phyloP scores from a whole-genome alignment of 441 rosid species.

The Populus tomentosa region DNA sequence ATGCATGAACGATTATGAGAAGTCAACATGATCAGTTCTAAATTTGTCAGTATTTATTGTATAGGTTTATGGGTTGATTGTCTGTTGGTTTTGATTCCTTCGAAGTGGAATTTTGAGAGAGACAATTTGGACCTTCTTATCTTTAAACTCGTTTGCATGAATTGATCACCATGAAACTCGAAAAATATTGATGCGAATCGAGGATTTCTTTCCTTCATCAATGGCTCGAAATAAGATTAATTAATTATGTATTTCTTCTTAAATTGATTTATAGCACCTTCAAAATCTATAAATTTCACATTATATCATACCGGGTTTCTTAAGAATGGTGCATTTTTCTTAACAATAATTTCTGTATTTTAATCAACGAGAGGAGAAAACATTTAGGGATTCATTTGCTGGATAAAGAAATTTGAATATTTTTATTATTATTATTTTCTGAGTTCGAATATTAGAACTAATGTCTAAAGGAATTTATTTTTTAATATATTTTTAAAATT shows the following conservation, averaged over 20 bases:
- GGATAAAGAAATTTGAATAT: background rate
- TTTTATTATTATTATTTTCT: too few relatives aligned
- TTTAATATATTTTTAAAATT: too few relatives aligned
- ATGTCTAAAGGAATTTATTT: background rate
- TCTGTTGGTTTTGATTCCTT: too few relatives aligned
- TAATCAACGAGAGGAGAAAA: too few relatives aligned
- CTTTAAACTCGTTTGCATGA: background rate
- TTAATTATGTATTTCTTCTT: background rate
- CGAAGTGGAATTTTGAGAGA: too few relatives aligned
- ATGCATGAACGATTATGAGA: constrained; percentile 12
- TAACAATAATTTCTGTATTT: too few relatives aligned
- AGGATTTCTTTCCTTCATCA: background rate
- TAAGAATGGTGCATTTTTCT: too few relatives aligned
- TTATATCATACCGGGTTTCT: too few relatives aligned
- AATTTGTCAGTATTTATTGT: background rate
- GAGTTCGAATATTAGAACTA: background rate
- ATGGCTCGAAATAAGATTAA: background rate
- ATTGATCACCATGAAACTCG: background rate
- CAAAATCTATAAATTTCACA: background rate
- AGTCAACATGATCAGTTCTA: background rate
- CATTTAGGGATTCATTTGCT: background rate
- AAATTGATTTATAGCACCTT: background rate
- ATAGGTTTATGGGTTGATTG: background rate
- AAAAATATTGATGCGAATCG: background rate
- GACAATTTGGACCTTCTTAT: too few relatives aligned